Conservation (phyloP, 78 protist species). For the Dictyostelium citrinum region DNA sequence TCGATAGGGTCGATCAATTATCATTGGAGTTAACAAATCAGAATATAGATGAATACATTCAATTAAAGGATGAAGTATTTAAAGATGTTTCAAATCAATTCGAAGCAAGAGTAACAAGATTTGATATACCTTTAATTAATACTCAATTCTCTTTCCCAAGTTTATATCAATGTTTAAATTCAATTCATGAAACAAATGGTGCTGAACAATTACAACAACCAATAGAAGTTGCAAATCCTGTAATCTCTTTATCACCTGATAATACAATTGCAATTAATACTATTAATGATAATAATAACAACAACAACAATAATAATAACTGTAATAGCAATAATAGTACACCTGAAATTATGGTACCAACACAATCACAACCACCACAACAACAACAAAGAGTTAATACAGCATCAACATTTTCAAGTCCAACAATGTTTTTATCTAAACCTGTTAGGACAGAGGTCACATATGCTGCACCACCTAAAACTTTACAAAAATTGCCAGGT, state of each 20-base stretch:
- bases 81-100: neutral
- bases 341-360: neutral
- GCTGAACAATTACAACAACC: slow-evolving; percentile 1
- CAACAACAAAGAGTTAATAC: neutral
- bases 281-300: neutral
- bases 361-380: neutral
- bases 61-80: neutral
- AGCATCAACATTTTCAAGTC: neutral
- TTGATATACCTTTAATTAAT: slow-evolving; percentile 17
- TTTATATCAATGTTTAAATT: slow-evolving; percentile 16
- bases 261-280: neutral
- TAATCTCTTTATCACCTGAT: neutral
- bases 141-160: neutral
- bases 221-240: neutral
- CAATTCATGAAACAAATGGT: slow-evolving; percentile 2
- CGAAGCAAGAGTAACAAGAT: neutral
- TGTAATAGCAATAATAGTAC: neutral
- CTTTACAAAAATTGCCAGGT: neutral
- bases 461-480: neutral
- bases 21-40: neutral
- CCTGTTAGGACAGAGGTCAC: neutral
- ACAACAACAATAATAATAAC: neutral
- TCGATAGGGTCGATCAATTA: neutral
- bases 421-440: neutral
- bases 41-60: neutral